Base-by-base conservation (phyloP, 352 stramenopile species). In the Aphanomyces astaci region DNA sequence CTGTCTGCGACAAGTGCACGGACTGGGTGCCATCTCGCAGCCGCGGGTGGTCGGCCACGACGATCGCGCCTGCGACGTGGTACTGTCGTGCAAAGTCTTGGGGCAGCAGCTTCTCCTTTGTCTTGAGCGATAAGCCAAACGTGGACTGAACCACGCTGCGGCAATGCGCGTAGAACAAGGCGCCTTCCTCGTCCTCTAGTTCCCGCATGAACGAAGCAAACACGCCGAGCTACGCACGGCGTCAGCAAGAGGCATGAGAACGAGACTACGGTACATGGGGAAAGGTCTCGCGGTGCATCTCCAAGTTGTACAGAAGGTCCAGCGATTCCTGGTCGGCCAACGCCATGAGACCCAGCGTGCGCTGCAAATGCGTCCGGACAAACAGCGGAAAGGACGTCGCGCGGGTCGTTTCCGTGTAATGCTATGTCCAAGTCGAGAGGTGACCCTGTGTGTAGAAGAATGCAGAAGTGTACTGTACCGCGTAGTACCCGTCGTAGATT, bases 131-230 rank as follows among this genome's bases (percentile, higher is more conserved):
- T 0, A 94, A 52, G 71, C 86, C 73, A 32, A 92, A 79, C 39
- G 80, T 73, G 1, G 66, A 39, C 72, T 92, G 81, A 1, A 86
- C 33, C 0, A 78, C 53, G 11, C 66, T 48, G 1, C 83, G 79
- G 4, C 88, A 63, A 24, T 79, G 75, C 10, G 89, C 64, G 55
- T 80, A 90, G 72, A 92, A 89, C 1, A 89, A 54, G 9, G 89
- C 68, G 9, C 73, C 70, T 48, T 94, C 85, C 11, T 85, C 72
- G 65, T 90, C 80, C 27, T 81, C 76, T 9, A 94, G 70, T 54
- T 94, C 85, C 1, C 83, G 78, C 40, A 94, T 27, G 54, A 92
- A 94, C 0, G 72, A 75, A 2, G 74, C 73, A 45, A 94, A 94
- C 30, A 84, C 33, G 7, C 75, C 69, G 22, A 88, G 73, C 68